Evolutionary conservation across 2,329 filamentous ascomycete genomes (phyloP).

Genomic region (Cladosporium sphaerospermum): DNA sequence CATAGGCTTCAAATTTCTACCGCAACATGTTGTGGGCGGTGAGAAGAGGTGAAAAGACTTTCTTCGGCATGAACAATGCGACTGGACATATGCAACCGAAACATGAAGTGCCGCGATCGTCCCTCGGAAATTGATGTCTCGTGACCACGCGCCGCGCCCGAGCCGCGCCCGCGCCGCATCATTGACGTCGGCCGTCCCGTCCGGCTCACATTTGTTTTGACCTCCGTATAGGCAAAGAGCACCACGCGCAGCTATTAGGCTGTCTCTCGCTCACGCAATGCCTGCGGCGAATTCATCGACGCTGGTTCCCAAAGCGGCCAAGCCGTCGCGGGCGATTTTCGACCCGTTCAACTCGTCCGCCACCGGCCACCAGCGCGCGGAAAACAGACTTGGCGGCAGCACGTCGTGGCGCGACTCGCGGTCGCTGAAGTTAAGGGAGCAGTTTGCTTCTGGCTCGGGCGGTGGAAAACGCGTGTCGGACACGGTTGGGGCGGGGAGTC

Average conservation of each 20-base stretch:
- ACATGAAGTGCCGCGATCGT: no score
- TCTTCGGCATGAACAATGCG: background rate
- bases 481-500: constrained; percentile 58
- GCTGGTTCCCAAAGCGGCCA: constrained; percentile 74
- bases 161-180: background rate
- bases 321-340: constrained; percentile 89
- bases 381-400: constrained; percentile 56
- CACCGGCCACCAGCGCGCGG: constrained; percentile 71
- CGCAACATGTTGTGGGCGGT: no score
- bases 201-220: no score
- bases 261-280: background rate
- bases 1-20: no score
- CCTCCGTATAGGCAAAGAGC: no score
- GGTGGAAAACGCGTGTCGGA: constrained; percentile 57
- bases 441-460: constrained; percentile 56
- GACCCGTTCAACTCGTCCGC: constrained; percentile 96
- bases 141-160: background rate
- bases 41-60: no score
- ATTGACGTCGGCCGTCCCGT: background rate
- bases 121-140: background rate
- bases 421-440: constrained; percentile 60
- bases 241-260: no score
- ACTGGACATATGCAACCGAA: background rate
- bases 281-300: background rate
- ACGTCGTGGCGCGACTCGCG: constrained; percentile 68